Evolutionary conservation across 139 green algal species (phyloP).

Genomic region (Zygnema circumcarinatum): DNA sequence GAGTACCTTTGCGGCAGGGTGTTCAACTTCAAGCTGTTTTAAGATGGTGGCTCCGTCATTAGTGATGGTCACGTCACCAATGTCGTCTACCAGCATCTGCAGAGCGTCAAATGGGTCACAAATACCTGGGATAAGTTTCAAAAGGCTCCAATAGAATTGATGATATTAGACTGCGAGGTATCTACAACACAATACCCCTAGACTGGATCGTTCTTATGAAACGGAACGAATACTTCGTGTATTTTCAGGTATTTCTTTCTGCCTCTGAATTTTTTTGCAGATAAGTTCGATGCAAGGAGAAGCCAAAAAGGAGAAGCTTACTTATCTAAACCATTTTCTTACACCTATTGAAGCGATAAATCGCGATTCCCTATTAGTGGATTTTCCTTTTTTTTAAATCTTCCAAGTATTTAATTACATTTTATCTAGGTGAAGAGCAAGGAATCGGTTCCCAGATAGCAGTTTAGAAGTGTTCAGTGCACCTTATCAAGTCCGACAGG

Average conservation of each 20-base stretch:
- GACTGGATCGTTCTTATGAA: not conserved
- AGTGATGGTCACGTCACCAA: constrained; percentile 99
- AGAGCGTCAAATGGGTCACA: not conserved
- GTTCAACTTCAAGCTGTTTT: constrained; percentile 97
- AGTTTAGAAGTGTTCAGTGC: constrained; percentile 16
- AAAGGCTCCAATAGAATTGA: constrained; percentile 26
- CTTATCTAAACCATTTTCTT: too few species aligned
- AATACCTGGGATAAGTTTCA: not conserved
- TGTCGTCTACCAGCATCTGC: constrained; percentile 99
- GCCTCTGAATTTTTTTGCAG: too few species aligned
- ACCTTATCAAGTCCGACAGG: constrained; percentile 98
- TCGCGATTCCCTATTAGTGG: too few species aligned
- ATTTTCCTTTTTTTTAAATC: too few species aligned
- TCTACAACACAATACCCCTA: not conserved
- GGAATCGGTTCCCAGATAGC: too few species aligned
- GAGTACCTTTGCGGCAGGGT: constrained; percentile 98
- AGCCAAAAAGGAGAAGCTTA: too few species aligned
- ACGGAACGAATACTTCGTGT: too few species aligned
- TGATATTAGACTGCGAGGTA: not conserved
- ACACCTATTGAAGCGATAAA: too few species aligned
- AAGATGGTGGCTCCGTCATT: constrained; percentile 99
- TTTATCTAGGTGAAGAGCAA: too few species aligned
- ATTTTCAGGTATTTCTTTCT: too few species aligned
- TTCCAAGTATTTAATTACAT: too few species aligned
- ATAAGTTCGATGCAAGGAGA: too few species aligned